These are phyloP conservation scores for Rhizopogon vulgaris DNA, from an alignment of 768 basidiomycete genomes.

Conservation along the genomic window DNA sequence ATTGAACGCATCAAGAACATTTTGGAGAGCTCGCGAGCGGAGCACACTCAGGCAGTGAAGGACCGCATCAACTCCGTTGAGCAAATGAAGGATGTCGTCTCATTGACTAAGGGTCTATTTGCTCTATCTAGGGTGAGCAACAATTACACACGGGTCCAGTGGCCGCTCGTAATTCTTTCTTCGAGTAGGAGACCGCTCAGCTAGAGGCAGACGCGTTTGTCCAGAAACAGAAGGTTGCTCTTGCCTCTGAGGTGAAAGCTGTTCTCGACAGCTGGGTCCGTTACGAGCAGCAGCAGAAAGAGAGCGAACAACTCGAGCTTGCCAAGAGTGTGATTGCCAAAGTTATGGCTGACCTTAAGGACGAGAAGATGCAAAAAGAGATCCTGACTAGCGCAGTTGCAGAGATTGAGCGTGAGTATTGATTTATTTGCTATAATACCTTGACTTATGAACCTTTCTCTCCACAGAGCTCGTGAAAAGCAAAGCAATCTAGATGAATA, in stretches of 20 bases:
- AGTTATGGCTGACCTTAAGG: conserved; percentile 75
- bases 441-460: background rate
- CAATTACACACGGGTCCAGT: background rate
- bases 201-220: conserved; percentile 88
- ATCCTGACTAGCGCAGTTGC: conserved; percentile 72
- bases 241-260: conserved; percentile 85
- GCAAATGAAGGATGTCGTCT: conserved; percentile 94
- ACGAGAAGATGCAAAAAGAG: conserved; percentile 87
- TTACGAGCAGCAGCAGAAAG: conserved; percentile 94
- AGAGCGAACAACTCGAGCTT: conserved; percentile 91
- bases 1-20: conserved; percentile 79
- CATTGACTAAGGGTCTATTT: conserved; percentile 86
- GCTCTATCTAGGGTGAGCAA: conserved; percentile 76
- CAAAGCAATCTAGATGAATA: conserved; percentile 72
- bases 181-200: conserved; percentile 76
- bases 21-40: conserved; percentile 73
- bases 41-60: conserved; percentile 91
- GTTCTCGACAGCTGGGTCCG: conserved; percentile 98
- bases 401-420: conserved; percentile 87
- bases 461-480: conserved; percentile 78
- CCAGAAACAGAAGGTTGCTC: conserved; percentile 80
- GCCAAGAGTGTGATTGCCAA: conserved; percentile 84
- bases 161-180: background rate
- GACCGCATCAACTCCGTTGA: conserved; percentile 88
- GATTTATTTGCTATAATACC: background rate